Base-by-base conservation (phyloP, 2,329 filamentous ascomycete genomes). In the Fusarium vanettenii region DNA sequence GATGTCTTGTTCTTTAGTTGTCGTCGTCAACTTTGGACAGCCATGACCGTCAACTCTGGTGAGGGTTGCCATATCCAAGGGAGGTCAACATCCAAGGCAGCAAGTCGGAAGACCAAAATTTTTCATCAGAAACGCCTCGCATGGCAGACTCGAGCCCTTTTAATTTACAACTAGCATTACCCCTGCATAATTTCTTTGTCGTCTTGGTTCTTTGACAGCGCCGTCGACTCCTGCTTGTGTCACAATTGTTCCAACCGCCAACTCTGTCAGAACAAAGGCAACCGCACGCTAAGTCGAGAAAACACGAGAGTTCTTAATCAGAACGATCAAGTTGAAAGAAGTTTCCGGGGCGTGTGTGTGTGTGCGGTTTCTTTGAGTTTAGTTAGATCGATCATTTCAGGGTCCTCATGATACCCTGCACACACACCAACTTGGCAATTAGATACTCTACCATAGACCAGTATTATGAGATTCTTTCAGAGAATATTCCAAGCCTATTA, bases 21-120 rank as follows among this genome's bases (percentile, higher is more conserved):
- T 14, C 2, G 48, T 31, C 18, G 27, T 52, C 27, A n/a, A 5
- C 25, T 10, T 52, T 3, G 3, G 25, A 7, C 25, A 4, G 10
- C 5, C 18, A 31, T 52, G 10, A 10, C 4, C 18, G 18, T 52
- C 27, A 52, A 1, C 48, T 52, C 9, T n/a, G 9, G 25, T 18
- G 9, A 31, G 27, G 9, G 9, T n/a, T 50, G 25, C 25, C 45
- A 31, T 50, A 50, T 31, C 16, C 11, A 52, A 31, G 10, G 27
- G 3, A 52, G 4, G 27, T 52, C 18, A 11, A 20, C 3, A 8
- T 31, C 2, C 16, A 29, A 50, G 25, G 25, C 18, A 29, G 25
- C 45, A 50, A 50, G 45, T 50, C 45, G 45, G 10, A 52, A 52
- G 25, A 52, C 48, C 48, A 52, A 52, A 52, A 14, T 5, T 52